A percentile compares a stretch with the other conserved stretches of the same genome.
Evolutionary conservation across 176 grass and related monocot genomes (phyloP).

Genomic region (Saccharum officinarum): DNA sequence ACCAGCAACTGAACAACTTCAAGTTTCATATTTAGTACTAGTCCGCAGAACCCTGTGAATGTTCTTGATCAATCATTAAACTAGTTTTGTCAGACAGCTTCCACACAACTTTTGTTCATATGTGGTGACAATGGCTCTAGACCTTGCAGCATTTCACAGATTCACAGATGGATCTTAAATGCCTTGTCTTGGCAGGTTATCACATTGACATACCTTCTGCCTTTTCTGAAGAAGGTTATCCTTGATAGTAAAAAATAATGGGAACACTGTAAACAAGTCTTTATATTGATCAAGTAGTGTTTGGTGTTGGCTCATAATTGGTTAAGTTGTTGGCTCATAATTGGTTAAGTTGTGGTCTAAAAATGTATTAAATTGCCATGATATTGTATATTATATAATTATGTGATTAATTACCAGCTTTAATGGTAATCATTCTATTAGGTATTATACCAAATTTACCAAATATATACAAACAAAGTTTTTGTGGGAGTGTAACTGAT

Average conservation of each 20-base stretch:
- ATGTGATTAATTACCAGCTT: neutral
- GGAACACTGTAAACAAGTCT: neutral
- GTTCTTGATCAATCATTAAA: neutral
- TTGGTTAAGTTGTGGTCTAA: constrained; percentile 8
- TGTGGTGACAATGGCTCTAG: constrained; percentile 3
- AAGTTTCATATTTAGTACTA: constrained; percentile 1
- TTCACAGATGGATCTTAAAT: constrained; percentile 4
- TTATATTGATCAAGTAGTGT: neutral
- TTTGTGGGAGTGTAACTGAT: constrained; percentile 10
- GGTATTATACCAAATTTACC: neutral
- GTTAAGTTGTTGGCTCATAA: constrained; percentile 16
- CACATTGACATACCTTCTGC: constrained; percentile 6
- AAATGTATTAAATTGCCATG: neutral
- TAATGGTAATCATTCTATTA: neutral
- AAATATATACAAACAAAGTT: constrained; percentile 15
- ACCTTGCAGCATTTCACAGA: neutral
- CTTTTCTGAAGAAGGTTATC: neutral
- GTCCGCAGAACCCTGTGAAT: neutral
- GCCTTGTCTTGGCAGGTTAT: constrained; percentile 15
- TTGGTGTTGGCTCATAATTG: neutral
- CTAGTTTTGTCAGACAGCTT: constrained; percentile 1
- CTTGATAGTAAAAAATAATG: neutral
- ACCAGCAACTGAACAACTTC: neutral
- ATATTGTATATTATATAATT: constrained; percentile 5
- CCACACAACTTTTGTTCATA: neutral